Evolutionary conservation across 2,329 filamentous ascomycete species (phyloP), one percentile per base, ranked within the genome.

Genomic region (Claviceps lovelessii): DNA sequence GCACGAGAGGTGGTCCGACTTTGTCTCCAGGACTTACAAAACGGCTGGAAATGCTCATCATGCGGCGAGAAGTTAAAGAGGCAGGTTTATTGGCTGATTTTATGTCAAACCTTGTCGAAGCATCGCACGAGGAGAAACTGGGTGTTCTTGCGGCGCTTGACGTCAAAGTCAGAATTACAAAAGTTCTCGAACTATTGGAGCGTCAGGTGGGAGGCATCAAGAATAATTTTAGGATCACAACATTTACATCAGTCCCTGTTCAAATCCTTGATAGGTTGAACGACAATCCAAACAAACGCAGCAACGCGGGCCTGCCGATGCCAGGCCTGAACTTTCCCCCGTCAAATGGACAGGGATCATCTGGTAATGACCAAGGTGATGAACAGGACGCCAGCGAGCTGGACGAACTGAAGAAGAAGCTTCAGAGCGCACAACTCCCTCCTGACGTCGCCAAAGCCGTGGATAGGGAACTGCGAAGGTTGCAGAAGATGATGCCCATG

Each of bases 401-500:
- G 29, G 88, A 96, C 51, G 90, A 97, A 67, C 76, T 98, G 49
- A 88, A 90, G 71, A 90, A 91, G 73, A 88, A 86, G 66, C 75
- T 98, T 9, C 83, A 93, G 51, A 84, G 83, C 49, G 90, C 91
- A 0, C 81, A 85, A 59, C 76, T 98, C 46, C 86, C 86, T 0
- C 78, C 86, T 0, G 93, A 98, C 60, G 90, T 90, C 7, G 79
- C 85, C 58, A 96, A 93, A 72, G 83, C 94, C n/a, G 91, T 90
- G 1, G 86, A 95, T 56, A 80, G 90, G 53, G 93, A 98, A 68
- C 69, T 98, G 49, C 88, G 88, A 64, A 79, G 93, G 28, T 72
- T 98, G 58, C 87, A 87, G 64, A 95, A 95, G 73, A 97, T 97
- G 88, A 90, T 89, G 64, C 90, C 93, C 0, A 88, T 88, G 52